phyloP scores from a whole-genome alignment of 2,329 filamentous ascomycete species.

The Colletotrichum neosansevieriae region DNA sequence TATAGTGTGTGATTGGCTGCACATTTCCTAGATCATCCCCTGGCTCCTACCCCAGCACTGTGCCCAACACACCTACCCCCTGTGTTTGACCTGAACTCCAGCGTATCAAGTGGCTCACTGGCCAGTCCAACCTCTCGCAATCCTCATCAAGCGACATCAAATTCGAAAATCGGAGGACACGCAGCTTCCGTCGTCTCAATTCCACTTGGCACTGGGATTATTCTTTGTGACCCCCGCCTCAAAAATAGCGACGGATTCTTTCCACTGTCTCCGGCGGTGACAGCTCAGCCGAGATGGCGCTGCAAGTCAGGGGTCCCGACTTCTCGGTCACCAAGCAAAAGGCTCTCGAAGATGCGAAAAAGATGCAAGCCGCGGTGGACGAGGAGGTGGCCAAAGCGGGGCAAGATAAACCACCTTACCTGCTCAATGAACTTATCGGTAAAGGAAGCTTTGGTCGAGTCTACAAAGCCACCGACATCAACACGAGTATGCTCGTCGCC shows the following conservation, averaged over 20 bases:
- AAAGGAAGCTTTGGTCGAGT: slow-evolving; percentile 82
- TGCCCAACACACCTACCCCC: slow-evolving; percentile 21
- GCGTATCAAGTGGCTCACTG: slow-evolving; percentile 30
- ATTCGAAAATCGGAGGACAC: background rate
- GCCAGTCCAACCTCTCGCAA: slow-evolving; percentile 19
- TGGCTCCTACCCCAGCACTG: slow-evolving; percentile 15
- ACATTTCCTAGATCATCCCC: background rate
- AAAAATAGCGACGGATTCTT: background rate
- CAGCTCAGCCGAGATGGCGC: slow-evolving; percentile 50
- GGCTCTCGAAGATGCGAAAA: slow-evolving; percentile 76
- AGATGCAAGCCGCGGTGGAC: slow-evolving; percentile 74
- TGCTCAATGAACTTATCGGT: slow-evolving; percentile 79
- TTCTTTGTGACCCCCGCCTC: background rate
- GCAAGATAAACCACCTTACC: slow-evolving; percentile 73
- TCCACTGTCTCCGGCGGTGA: slow-evolving; percentile 6
- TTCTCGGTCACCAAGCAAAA: slow-evolving; percentile 65
- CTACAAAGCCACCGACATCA: slow-evolving; percentile 70
- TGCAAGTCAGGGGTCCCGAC: slow-evolving; percentile 57
- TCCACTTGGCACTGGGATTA: background rate
- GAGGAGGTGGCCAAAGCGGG: slow-evolving; percentile 71
- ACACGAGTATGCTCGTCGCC: slow-evolving; percentile 70
- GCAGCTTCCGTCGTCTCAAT: background rate
- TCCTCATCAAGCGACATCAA: slow-evolving; percentile 3
- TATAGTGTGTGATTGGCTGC: slow-evolving; percentile 18
- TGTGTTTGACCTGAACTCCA: slow-evolving; percentile 40